phyloP scores from a whole-genome alignment of 2,329 filamentous ascomycete genomes.

The Pseudogymnoascus sp. region DNA sequence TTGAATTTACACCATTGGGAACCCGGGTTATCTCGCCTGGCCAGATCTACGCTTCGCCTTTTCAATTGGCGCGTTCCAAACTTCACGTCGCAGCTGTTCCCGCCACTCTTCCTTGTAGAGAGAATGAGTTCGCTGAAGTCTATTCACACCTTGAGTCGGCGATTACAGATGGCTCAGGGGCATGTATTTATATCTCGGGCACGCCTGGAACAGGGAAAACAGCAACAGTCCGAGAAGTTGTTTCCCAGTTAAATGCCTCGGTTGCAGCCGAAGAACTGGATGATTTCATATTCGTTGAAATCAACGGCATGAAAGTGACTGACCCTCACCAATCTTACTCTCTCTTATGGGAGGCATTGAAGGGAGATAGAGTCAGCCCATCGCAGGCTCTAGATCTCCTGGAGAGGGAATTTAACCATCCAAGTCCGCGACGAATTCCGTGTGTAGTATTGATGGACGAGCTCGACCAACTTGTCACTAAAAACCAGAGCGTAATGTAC shows the following conservation, averaged over 20 bases:
- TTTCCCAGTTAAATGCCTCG: constrained; percentile 78
- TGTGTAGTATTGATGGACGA: constrained; percentile 99
- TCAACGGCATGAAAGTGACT: constrained; percentile 99
- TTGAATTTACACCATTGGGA: constrained; percentile 93
- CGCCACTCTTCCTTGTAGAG: constrained; percentile 78
- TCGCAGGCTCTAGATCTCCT: constrained; percentile 84
- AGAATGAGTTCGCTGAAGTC: constrained; percentile 83
- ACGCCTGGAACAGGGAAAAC: constrained; percentile 97
- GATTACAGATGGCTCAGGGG: constrained; percentile 85
- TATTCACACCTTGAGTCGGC: constrained; percentile 91
- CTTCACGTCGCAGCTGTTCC: constrained; percentile 93
- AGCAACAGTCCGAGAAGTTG: constrained; percentile 90
- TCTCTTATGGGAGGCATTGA: constrained; percentile 89
- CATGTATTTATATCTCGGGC: constrained; percentile 98
- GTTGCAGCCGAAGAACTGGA: constrained; percentile 87
- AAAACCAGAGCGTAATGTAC: constrained; percentile 99
- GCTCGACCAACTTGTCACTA: constrained; percentile 92
- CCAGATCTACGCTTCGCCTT: constrained; percentile 72
- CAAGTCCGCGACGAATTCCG: constrained; percentile 80
- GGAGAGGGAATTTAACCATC: constrained; percentile 85
- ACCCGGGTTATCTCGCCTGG: constrained; percentile 73
- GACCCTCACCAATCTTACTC: constrained; percentile 96
- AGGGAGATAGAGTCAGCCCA: constrained; percentile 85
- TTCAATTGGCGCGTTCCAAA: constrained; percentile 78
- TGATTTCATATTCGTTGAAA: constrained; percentile 98